A percentile compares a stretch with the other conserved stretches of the same genome.
Evolutionary conservation across 345 rosid genomes (phyloP).

Genomic region (Corymbia maculata): DNA sequence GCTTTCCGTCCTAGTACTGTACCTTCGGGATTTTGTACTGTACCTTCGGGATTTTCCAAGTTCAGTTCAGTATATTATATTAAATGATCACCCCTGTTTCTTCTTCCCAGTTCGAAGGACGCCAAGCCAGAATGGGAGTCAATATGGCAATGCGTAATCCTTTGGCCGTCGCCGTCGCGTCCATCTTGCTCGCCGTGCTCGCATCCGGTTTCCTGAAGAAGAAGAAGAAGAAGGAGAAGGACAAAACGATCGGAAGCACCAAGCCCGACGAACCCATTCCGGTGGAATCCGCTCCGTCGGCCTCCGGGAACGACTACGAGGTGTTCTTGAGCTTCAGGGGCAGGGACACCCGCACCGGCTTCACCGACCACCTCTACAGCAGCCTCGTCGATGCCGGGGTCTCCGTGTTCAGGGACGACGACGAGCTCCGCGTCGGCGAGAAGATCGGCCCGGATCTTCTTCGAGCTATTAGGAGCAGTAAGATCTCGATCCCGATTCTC

Average conservation of each 20-base stretch:
- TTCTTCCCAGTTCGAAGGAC: not conserved
- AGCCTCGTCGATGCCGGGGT: not conserved
- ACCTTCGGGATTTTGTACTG: not conserved
- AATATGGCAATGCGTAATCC: not conserved
- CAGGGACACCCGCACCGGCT: not conserved
- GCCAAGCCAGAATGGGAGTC: not conserved
- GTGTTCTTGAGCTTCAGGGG: not conserved
- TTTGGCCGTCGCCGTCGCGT: not conserved
- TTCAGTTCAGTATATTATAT: too few relatives aligned
- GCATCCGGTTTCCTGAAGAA: not conserved
- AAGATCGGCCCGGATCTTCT: not conserved
- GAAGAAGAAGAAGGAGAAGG: not conserved
- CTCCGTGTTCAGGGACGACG: not conserved
- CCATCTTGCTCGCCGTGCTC: not conserved
- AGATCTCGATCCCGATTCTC: not conserved
- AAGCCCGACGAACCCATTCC: not conserved
- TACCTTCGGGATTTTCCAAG: not conserved
- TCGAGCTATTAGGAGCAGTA: not conserved
- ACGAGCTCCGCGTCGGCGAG: not conserved
- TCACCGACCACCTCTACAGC: not conserved
- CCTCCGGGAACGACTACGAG: not conserved
- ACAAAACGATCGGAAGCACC: not conserved
- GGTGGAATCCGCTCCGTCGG: not conserved
- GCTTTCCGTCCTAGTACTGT: not conserved
- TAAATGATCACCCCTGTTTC: not conserved